phyloP scores from a whole-genome alignment of 345 rosid species.

The Gossypium longicalyx region DNA sequence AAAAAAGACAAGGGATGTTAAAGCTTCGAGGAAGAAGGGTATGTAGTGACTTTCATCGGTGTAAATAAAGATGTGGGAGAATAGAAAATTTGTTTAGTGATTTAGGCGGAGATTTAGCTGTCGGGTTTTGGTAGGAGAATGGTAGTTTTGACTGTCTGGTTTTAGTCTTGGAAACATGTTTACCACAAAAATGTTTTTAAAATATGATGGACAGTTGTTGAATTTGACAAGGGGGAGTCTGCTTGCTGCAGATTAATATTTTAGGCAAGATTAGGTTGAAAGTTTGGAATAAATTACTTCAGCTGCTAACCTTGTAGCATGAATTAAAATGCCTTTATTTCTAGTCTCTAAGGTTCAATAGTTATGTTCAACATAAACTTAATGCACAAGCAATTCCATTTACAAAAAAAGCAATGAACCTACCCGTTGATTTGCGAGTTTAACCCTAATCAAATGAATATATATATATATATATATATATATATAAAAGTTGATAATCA shows the following conservation, averaged over 20 bases:
- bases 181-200: background rate
- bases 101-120: background rate
- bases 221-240: background rate
- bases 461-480: too few relatives aligned
- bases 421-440: too few relatives aligned
- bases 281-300: background rate
- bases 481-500: too few relatives aligned
- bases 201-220: background rate
- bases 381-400: too few relatives aligned
- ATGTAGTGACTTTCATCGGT: background rate
- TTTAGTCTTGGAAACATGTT: background rate
- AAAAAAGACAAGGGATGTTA: background rate
- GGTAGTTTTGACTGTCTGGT: conserved; percentile 45
- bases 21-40: background rate
- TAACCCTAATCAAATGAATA: too few relatives aligned
- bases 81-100: background rate
- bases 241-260: background rate
- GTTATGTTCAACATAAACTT: too few relatives aligned
- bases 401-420: too few relatives aligned
- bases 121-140: conserved; percentile 13
- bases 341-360: too few relatives aligned
- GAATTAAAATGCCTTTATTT: too few relatives aligned
- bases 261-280: background rate
- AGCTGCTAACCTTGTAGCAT: too few relatives aligned
- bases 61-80: background rate